phyloP scores from a whole-genome alignment of 768 basidiomycete genomes.

The Suillus luteus region DNA sequence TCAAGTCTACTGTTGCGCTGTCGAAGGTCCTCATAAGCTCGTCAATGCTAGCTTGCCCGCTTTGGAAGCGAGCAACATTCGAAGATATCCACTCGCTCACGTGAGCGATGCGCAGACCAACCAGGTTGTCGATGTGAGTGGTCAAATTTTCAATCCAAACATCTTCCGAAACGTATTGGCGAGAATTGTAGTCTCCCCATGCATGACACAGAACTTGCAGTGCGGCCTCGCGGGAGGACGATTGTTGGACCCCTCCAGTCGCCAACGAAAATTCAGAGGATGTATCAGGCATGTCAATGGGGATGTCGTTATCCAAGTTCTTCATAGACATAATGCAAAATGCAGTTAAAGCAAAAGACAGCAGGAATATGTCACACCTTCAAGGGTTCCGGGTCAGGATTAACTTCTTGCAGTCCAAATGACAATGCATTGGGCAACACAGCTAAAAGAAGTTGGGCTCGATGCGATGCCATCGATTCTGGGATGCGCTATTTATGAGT shows the following conservation, averaged over 20 bases:
- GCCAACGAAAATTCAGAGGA: slow-evolving; percentile 35
- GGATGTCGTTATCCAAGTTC: slow-evolving; percentile 55
- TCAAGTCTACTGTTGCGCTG: slow-evolving; percentile 46
- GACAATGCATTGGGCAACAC: slow-evolving; percentile 50
- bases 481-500: slow-evolving; percentile 2
- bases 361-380: slow-evolving; percentile 39
- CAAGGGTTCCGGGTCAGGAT: slow-evolving; percentile 49
- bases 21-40: slow-evolving; percentile 48
- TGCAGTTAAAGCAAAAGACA: not conserved
- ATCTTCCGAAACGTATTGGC: slow-evolving; percentile 40
- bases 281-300: slow-evolving; percentile 42
- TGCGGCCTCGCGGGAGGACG: slow-evolving; percentile 18
- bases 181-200: slow-evolving; percentile 31
- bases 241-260: slow-evolving; percentile 19
- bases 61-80: slow-evolving; percentile 51
- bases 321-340: slow-evolving; percentile 20
- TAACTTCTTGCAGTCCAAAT: slow-evolving; percentile 47
- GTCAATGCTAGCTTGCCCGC: slow-evolving; percentile 45
- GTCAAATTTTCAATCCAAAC: slow-evolving; percentile 45
- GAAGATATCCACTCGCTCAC: slow-evolving; percentile 53
- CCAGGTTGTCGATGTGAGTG: slow-evolving; percentile 40
- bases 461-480: slow-evolving; percentile 53
- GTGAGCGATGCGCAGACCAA: slow-evolving; percentile 45
- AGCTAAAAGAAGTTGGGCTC: slow-evolving; percentile 42
- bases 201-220: slow-evolving; percentile 21